Conservation (phyloP, 176 grass and related monocot species). For the Avena atlantica region DNA sequence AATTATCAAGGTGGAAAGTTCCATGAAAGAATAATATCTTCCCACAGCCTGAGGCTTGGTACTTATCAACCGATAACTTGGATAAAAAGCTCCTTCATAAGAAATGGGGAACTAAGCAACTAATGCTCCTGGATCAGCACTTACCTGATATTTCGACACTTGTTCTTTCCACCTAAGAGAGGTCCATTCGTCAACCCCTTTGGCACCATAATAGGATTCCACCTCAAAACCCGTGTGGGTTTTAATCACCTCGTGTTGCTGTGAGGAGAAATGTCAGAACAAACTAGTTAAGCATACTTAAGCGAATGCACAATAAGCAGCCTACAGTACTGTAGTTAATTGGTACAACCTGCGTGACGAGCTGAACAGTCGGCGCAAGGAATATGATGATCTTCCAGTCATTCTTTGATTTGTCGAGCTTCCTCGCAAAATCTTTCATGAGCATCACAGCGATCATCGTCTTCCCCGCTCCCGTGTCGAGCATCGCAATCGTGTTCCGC, state of each 20-base stretch:
- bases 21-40: background rate
- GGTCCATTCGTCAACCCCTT: conserved; percentile 78
- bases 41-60: background rate
- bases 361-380: conserved; percentile 80
- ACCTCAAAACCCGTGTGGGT: conserved; percentile 70
- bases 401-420: conserved; percentile 48
- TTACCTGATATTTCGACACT: conserved; percentile 72
- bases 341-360: conserved; percentile 69
- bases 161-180: conserved; percentile 74
- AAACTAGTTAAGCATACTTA: background rate
- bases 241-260: conserved; percentile 90
- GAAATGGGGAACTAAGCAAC: conserved; percentile 12
- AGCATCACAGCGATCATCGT: conserved; percentile 96
- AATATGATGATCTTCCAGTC: conserved; percentile 65
- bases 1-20: background rate
- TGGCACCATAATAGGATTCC: conserved; percentile 67
- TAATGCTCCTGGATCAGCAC: background rate
- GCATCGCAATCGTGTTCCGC: conserved; percentile 81
- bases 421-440: conserved; percentile 62
- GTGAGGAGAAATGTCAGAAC: conserved; percentile 27
- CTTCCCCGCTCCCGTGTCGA: conserved; percentile 84
- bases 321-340: background rate
- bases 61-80: conserved; percentile 4
- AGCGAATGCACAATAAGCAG: background rate
- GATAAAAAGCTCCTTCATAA: conserved; percentile 26